Conservation (phyloP, 176 grass and related monocot genomes). For the Cymbopogon citratus region DNA sequence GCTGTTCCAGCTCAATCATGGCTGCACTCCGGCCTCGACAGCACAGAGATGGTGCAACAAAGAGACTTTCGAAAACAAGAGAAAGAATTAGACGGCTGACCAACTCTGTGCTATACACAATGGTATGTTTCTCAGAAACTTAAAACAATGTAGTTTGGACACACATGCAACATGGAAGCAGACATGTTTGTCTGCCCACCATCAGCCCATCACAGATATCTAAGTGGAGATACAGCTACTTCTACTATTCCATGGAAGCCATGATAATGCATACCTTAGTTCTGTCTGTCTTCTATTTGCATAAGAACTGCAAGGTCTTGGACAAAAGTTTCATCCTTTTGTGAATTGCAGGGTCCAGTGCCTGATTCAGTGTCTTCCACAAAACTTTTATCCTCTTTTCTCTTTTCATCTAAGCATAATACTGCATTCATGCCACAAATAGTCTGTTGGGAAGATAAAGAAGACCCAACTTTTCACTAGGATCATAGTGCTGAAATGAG, state of each 20-base stretch:
- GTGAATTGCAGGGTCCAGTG: not conserved
- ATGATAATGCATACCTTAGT: not conserved
- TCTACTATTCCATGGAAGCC: not conserved
- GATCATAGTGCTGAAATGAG: no score
- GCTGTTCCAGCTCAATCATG: not conserved
- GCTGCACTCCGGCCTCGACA: not conserved
- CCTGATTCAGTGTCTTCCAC: not conserved
- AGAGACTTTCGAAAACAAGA: not conserved
- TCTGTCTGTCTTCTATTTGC: not conserved
- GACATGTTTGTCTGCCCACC: not conserved
- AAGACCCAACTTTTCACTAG: not conserved
- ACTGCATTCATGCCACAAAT: not conserved
- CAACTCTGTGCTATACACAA: not conserved
- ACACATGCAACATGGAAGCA: not conserved
- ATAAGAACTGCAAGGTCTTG: not conserved
- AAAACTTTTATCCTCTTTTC: not conserved
- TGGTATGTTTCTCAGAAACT: not conserved
- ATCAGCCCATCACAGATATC: not conserved
- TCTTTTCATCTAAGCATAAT: not conserved
- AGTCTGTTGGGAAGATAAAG: not conserved
- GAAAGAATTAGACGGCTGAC: not conserved
- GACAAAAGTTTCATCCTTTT: not conserved
- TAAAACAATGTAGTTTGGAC: not conserved
- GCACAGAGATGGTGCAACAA: not conserved
- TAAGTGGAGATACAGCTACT: not conserved